phyloP scores from a whole-genome alignment of 148 eudicot genomes.

The Cornus florida region DNA sequence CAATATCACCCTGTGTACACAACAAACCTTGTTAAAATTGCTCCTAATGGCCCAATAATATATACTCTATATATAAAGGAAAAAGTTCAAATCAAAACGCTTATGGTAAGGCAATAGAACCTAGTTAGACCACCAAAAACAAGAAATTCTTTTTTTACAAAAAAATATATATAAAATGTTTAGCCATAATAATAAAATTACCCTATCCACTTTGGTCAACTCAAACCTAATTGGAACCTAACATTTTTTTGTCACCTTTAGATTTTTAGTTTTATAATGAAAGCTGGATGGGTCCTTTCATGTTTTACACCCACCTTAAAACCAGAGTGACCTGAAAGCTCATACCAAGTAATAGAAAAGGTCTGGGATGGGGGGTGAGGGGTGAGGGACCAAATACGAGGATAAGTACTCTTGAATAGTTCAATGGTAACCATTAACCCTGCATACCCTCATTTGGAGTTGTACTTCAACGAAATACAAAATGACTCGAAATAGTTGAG shows the following conservation, averaged over 20 bases:
- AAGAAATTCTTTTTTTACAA: not conserved
- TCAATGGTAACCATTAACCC: not conserved
- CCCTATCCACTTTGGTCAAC: not conserved
- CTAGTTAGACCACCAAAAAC: not conserved
- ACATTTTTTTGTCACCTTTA: not conserved
- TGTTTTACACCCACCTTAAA: not conserved
- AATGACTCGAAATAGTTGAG: not conserved
- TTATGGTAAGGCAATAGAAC: not conserved
- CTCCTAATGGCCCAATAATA: not conserved
- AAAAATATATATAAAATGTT: not conserved
- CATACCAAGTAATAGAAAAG: not conserved
- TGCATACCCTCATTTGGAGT: not conserved
- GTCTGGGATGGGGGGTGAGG: not conserved
- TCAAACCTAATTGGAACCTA: not conserved
- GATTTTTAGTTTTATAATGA: not conserved
- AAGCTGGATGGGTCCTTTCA: not conserved
- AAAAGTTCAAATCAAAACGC: not conserved
- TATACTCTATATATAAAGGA: no score
- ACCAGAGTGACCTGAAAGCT: not conserved
- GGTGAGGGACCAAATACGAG: not conserved
- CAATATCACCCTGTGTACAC: slow-evolving; percentile 73
- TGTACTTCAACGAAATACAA: not conserved
- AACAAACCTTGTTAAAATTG: not conserved
- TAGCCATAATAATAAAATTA: no score
- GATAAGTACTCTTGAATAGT: not conserved